Percentiles rank a stretch among this genome's conserved stretches.
phyloP scores from a whole-genome alignment of 75 land plant species.

The Picea sitchensis region DNA sequence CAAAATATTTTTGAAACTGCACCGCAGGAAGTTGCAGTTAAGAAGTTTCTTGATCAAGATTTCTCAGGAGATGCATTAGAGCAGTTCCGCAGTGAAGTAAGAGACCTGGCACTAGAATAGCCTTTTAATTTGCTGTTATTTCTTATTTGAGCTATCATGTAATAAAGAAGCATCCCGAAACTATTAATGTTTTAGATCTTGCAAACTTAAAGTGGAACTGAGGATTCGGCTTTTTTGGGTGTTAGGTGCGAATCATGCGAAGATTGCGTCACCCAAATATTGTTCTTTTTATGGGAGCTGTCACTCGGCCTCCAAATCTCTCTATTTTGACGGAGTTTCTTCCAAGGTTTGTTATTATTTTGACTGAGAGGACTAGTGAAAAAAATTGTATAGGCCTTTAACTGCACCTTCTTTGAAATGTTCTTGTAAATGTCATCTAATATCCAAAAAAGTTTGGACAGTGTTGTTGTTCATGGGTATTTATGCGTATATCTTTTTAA shows the following conservation, averaged over 20 bases:
- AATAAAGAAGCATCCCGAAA: background rate
- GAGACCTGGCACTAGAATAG: background rate
- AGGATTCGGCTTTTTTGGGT: background rate
- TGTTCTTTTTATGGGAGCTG: constrained; percentile 99
- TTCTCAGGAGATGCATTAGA: constrained; percentile 78
- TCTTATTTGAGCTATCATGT: background rate
- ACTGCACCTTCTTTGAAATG: background rate
- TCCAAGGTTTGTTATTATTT: constrained; percentile 62
- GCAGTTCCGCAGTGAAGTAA: constrained; percentile 89
- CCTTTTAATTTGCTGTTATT: background rate
- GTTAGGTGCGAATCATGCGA: constrained; percentile 88
- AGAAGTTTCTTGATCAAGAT: constrained; percentile 89
- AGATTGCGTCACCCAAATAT: constrained; percentile 97
- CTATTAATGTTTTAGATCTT: background rate
- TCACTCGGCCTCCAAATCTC: constrained; percentile 92
- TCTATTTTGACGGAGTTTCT: constrained; percentile 96
- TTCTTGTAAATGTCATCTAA: background rate
- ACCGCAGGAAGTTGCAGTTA: constrained; percentile 93
- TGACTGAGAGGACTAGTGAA: background rate
- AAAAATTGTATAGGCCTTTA: background rate
- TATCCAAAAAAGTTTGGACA: background rate
- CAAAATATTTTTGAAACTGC: background rate
- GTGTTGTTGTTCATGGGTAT: background rate
- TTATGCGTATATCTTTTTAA: background rate
- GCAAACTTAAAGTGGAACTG: background rate